These are phyloP conservation scores for Claviceps quebecensis DNA, from an alignment of 2,329 filamentous ascomycete genomes.

Conservation along the genomic window DNA sequence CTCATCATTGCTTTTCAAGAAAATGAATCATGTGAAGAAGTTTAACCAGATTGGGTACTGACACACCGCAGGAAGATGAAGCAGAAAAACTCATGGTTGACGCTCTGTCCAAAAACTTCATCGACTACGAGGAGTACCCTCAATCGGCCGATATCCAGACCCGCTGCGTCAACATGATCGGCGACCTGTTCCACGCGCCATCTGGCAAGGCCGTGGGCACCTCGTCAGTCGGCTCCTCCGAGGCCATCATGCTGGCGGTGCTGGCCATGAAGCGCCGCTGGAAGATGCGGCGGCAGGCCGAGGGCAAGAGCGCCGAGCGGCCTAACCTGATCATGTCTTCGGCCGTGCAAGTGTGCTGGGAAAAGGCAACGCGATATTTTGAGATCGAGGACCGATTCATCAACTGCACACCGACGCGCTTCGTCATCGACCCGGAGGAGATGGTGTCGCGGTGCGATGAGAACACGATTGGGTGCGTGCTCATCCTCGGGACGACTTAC, in stretches of 20 bases:
- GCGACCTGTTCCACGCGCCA: slow-evolving; percentile 73
- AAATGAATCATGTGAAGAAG: too few relatives aligned
- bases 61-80: slow-evolving; percentile 55
- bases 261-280: slow-evolving; percentile 23
- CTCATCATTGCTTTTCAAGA: too few relatives aligned
- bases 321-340: slow-evolving; percentile 95
- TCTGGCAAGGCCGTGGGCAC: slow-evolving; percentile 64
- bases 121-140: slow-evolving; percentile 76
- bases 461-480: slow-evolving; percentile 65
- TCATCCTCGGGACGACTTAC: slow-evolving; percentile 85
- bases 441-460: slow-evolving; percentile 27
- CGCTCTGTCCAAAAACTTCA: slow-evolving; percentile 88
- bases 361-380: slow-evolving; percentile 81
- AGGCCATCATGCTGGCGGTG: slow-evolving; percentile 56
- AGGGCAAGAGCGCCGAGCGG: slow-evolving; percentile 63
- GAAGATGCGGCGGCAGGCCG: slow-evolving; percentile 54
- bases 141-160: slow-evolving; percentile 78
- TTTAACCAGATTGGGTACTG: slow-evolving; percentile 20
- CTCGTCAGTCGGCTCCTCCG: slow-evolving; percentile 77
- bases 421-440: slow-evolving; percentile 49
- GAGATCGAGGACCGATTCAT: slow-evolving; percentile 82
- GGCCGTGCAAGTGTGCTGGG: slow-evolving; percentile 94
- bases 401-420: slow-evolving; percentile 47
- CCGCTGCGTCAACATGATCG: slow-evolving; percentile 85
- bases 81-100: slow-evolving; percentile 51